Evolutionary conservation across 2,329 filamentous ascomycete genomes (phyloP).

Genomic region (Chaetomium globosum): DNA sequence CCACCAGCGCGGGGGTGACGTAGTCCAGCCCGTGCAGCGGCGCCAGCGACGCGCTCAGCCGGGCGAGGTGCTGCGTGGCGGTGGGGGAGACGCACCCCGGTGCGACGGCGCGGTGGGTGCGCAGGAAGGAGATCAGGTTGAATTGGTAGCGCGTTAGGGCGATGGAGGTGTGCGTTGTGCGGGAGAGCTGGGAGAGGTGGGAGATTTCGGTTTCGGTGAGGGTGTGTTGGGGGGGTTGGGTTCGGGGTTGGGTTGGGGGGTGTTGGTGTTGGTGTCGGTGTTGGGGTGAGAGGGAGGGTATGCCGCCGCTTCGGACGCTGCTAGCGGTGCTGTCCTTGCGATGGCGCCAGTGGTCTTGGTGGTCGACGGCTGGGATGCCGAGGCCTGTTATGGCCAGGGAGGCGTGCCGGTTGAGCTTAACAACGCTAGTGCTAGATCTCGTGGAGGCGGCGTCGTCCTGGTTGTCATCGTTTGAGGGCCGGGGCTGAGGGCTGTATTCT

Average conservation of each 20-base stretch:
- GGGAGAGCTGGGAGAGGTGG: constrained; percentile 60
- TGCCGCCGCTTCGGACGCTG: constrained; percentile 14
- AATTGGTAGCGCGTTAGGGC: constrained; percentile 83
- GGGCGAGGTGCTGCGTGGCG: constrained; percentile 76
- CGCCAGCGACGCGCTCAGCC: constrained; percentile 72
- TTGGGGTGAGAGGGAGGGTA: constrained; percentile 6
- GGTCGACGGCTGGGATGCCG: not conserved
- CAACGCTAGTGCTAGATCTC: constrained; percentile 51
- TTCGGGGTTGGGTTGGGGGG: not conserved
- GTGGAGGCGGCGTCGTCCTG: constrained; percentile 39
- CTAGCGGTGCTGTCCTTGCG: constrained; percentile 17
- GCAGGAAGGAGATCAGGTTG: constrained; percentile 84
- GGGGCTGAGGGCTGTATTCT: constrained; percentile 42
- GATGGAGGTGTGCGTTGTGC: constrained; percentile 65
- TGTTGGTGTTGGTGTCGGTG: constrained; percentile 14
- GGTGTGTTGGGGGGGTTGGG: not conserved
- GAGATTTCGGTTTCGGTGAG: constrained; percentile 55
- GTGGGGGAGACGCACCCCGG: constrained; percentile 71
- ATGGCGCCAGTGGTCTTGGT: constrained; percentile 3
- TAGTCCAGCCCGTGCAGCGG: constrained; percentile 79
- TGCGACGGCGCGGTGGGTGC: constrained; percentile 81
- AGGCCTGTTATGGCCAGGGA: constrained; percentile 7
- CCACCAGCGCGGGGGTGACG: constrained; percentile 80
- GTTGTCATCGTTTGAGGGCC: constrained; percentile 31
- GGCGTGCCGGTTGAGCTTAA: constrained; percentile 37